These are phyloP conservation scores for Bigelowiella natans DNA, from an alignment of 78 protist genomes.

Conservation along the genomic window DNA sequence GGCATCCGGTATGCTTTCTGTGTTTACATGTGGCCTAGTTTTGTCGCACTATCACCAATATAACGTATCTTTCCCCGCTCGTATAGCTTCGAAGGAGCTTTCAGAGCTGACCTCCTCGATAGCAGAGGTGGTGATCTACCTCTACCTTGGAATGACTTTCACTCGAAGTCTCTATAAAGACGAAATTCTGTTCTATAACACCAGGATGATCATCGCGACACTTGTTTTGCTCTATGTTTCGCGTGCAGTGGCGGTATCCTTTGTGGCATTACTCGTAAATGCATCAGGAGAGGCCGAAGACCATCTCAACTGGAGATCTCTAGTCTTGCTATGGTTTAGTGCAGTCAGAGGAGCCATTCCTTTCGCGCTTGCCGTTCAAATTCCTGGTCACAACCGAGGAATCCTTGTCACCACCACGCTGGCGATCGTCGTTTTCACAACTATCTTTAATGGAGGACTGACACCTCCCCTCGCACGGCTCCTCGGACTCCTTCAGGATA, in stretches of 20 bases:
- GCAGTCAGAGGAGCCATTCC: not conserved
- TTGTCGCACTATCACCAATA: not conserved
- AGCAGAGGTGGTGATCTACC: not conserved
- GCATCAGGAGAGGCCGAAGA: not conserved
- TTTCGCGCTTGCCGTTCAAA: not conserved
- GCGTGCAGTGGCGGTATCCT: not conserved
- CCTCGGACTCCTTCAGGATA: too few relatives aligned
- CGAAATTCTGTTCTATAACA: not conserved
- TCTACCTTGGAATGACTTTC: not conserved
- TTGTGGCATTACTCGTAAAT: not conserved
- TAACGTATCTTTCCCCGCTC: not conserved
- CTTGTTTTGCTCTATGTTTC: not conserved
- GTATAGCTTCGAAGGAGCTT: not conserved
- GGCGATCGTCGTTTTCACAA: not conserved
- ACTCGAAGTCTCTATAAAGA: not conserved
- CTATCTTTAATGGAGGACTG: not conserved
- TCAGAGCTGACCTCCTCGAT: not conserved
- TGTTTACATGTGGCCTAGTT: not conserved
- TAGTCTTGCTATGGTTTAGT: not conserved
- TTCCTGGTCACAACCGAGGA: not conserved
- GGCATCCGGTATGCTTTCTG: not conserved
- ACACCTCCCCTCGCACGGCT: too few relatives aligned
- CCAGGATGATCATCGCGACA: not conserved
- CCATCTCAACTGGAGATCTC: not conserved
- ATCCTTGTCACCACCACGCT: not conserved